These are phyloP conservation scores for Oryza glumipatula DNA, from an alignment of 176 grass and related monocot species.

Conservation along the genomic window DNA sequence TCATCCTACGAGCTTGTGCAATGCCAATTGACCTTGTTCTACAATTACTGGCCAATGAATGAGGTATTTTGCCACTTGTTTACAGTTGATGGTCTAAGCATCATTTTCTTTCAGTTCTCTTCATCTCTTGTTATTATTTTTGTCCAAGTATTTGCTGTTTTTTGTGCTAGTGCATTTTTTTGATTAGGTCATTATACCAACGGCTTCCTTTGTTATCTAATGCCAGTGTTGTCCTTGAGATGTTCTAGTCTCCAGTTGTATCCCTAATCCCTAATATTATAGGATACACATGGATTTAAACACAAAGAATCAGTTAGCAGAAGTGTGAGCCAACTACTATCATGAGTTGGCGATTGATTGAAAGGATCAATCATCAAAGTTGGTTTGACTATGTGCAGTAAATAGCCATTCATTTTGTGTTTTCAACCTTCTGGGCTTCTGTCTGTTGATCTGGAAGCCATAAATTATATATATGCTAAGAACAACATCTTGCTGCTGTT, in stretches of 20 bases:
- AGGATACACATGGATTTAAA: not conserved
- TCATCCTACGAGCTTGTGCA: constrained; percentile 74
- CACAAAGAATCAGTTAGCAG: not conserved
- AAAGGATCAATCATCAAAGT: not conserved
- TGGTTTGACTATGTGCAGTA: not conserved
- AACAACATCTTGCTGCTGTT: not conserved
- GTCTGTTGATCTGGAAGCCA: not conserved
- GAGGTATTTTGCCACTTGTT: constrained; percentile 54
- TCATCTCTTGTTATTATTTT: not conserved
- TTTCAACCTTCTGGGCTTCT: not conserved
- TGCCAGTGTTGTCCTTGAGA: not conserved
- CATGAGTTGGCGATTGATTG: not conserved
- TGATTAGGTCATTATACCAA: constrained; percentile 7
- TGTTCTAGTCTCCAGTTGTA: not conserved
- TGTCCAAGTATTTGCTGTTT: not conserved
- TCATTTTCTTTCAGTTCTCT: not conserved
- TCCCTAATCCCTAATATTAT: not conserved
- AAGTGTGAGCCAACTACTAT: not conserved
- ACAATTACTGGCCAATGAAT: constrained; percentile 84
- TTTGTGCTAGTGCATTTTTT: not conserved
- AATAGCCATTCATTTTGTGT: not conserved
- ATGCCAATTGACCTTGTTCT: constrained; percentile 81
- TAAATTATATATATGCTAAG: not conserved
- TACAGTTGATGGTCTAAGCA: not conserved
- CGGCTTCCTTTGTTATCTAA: not conserved